Base-by-base conservation (phyloP, 805 yeast genomes). In the Yarrowia bubula region DNA sequence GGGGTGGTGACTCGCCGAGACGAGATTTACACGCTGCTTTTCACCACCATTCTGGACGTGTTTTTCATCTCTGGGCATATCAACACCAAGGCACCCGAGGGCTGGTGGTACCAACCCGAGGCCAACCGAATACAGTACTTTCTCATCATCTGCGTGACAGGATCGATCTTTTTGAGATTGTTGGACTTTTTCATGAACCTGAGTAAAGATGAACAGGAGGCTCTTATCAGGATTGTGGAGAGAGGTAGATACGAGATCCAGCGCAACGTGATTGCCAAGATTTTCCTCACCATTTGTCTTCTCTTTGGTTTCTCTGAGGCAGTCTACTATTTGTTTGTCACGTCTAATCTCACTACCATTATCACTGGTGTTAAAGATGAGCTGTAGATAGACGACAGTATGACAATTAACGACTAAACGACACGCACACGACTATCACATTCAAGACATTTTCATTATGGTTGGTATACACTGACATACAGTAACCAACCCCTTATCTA, bases 1-100 rank as follows among this genome's bases (percentile, higher is more conserved):
- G 47, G 47, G 7, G 61, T 55, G 47, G 47, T 55, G 61, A 55
- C 61, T 28, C 46, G 61, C 10, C 61, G 61, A 39, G 61, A 55
- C n/a, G 61, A 55, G 47, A 41, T 55, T 31, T 55, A 55, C 47
- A 55, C 47, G 37, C 47, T 55, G 4, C 31, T 55, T 1, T 55
- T 55, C 61, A 55, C 61, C 13, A 55, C 61, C 4, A 8, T 55
- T 37, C 61, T 55, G 14, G 61, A 55, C 38, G 47, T 55, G 14
- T 55, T 55, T 15, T 55, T 55, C 61, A 55, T 55, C 38, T 55
- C 61, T 3, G 61, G 61, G 8, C 61, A 55, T 22, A 39, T 55
- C 38, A 55, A 55, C 35, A 55, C 61, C 15, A 55, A 55, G 47
- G 61, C 61, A 0, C 61, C 61, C 13, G 61, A 55, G 31, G 61